Base-by-base conservation (phyloP, 305 asterid species). In the Vinca major region DNA sequence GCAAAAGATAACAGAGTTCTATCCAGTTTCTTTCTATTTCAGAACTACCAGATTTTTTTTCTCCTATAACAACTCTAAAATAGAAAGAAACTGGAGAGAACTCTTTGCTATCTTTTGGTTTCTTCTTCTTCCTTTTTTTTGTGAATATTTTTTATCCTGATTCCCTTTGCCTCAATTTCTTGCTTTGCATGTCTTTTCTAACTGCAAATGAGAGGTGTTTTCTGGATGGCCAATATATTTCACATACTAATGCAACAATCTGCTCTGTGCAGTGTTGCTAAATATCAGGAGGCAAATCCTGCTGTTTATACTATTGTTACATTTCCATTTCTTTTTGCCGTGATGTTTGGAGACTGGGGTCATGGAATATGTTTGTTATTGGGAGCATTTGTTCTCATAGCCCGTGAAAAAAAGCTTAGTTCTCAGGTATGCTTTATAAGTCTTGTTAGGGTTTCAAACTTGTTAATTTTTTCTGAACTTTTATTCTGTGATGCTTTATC, bases 261-360 rank as follows among this genome's bases (percentile, higher is more conserved):
- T 70, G 21, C 40, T 70, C 16, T 66, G 47, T 56, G 73, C 97
- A 94, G 99, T 69, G 90, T 91, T 71, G 95, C 97, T 57, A 89
- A 86, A 75, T 94, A 94, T 73, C 92, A 91, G 86, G 99, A 94
- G 86, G 95, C 89, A 65, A 94, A 94, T 75, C 98, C 99, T 73
- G 95, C 98, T 19, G 96, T 94, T 74, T 94, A 86, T 84, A 80
- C 98, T 5, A 76, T 89, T 63, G 67, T 94, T 74, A 91, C 99
- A 61, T 94, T 91, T 85, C 99, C 98, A 6, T 94, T 94, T 82
- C 96, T 94, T 79, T 94, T 94, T 73, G 99, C 98, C 71, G 95
- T 94, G 83, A 94, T 94, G 99, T 93, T 93, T 79, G 99, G 99
- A 64, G 97, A 93, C 77, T 93, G 99, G 99, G 99, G 99, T 73